Conservation (phyloP, 2,329 filamentous ascomycete genomes). For the Nemania diffusa region DNA sequence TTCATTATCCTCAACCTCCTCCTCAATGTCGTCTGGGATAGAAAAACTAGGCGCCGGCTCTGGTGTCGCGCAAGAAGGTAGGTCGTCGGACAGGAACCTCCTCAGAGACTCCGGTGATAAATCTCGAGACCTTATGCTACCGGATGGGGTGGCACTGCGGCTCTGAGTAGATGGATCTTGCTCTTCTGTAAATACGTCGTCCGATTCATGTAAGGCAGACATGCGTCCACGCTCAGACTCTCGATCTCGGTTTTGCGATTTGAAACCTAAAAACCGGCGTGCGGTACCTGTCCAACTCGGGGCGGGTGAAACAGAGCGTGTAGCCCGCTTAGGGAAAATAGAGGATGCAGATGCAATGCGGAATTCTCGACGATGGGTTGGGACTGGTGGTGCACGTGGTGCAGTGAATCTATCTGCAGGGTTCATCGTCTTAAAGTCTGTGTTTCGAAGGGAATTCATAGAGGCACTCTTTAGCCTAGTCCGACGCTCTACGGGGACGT, state of each 20-base stretch:
- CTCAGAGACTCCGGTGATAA: constrained; percentile 67
- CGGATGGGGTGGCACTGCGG: constrained; percentile 52
- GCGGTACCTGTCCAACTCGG: constrained; percentile 59
- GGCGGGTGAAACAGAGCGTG: constrained; percentile 60
- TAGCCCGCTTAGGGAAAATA: constrained; percentile 52
- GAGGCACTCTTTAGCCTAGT: constrained; percentile 72
- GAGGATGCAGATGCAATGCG: constrained; percentile 50
- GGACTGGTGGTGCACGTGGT: constrained; percentile 68
- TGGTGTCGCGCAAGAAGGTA: constrained; percentile 46
- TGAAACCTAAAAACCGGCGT: constrained; percentile 62
- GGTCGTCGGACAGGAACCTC: constrained; percentile 62
- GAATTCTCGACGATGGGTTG: constrained; percentile 51
- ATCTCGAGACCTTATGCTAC: constrained; percentile 59
- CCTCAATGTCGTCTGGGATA: constrained; percentile 60
- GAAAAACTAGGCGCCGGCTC: constrained; percentile 51
- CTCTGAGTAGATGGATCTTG: constrained; percentile 46
- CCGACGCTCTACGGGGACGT: constrained; percentile 77
- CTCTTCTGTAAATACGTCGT: constrained; percentile 46
- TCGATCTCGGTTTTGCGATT: constrained; percentile 45
- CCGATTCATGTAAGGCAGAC: constrained; percentile 39
- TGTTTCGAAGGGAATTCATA: constrained; percentile 66
- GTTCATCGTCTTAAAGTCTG: constrained; percentile 78
- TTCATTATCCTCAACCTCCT: constrained; percentile 64
- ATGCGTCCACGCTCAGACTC: constrained; percentile 51
- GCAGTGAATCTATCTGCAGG: constrained; percentile 79